phyloP scores from a whole-genome alignment of 768 basidiomycete species.

The Pleurotus tuoliensis region DNA sequence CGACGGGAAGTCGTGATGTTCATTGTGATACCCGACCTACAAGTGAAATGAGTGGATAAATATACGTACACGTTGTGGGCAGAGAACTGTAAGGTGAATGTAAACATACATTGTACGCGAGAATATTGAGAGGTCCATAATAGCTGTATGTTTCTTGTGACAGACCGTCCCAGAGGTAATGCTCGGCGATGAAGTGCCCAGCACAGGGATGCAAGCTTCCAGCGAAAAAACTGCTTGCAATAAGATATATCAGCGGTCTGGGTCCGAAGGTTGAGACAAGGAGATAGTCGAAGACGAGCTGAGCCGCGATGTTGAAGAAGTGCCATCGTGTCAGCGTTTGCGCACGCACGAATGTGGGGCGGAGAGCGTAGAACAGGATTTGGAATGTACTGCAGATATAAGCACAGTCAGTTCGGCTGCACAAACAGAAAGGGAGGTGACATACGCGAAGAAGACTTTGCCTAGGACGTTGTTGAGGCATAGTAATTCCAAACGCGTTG shows the following conservation, averaged over 20 bases:
- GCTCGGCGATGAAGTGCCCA: conserved; percentile 97
- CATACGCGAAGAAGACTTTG: conserved; percentile 96
- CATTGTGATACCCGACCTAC: conserved; percentile 97
- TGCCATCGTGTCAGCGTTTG: conserved; percentile 87
- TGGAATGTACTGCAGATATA: conserved; percentile 76
- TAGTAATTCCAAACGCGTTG: conserved; percentile 79
- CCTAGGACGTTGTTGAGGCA: conserved; percentile 93
- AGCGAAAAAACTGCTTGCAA: conserved; percentile 92
- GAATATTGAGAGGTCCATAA: conserved; percentile 84
- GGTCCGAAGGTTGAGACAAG: conserved; percentile 45
- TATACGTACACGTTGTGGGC: conserved; percentile 2
- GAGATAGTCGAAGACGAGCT: conserved; percentile 70
- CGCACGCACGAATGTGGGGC: conserved; percentile 86
- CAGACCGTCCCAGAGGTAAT: conserved; percentile 90
- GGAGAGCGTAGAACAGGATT: conserved; percentile 95
- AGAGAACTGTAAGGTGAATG: not conserved
- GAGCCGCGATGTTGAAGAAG: conserved; percentile 63
- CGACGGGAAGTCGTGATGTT: conserved; percentile 98
- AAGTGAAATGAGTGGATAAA: conserved; percentile 3
- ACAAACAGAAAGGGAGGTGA: conserved; percentile 12
- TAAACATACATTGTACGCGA: conserved; percentile 85
- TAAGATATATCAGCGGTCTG: conserved; percentile 69
- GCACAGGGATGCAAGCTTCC: conserved; percentile 95
- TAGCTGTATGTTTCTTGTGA: conserved; percentile 97
- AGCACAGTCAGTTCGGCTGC: not conserved